Percentiles rank a stretch among this genome's conserved stretches.
Conservation (phyloP, 164 flowering plant species). For the Magnolia sinica region DNA sequence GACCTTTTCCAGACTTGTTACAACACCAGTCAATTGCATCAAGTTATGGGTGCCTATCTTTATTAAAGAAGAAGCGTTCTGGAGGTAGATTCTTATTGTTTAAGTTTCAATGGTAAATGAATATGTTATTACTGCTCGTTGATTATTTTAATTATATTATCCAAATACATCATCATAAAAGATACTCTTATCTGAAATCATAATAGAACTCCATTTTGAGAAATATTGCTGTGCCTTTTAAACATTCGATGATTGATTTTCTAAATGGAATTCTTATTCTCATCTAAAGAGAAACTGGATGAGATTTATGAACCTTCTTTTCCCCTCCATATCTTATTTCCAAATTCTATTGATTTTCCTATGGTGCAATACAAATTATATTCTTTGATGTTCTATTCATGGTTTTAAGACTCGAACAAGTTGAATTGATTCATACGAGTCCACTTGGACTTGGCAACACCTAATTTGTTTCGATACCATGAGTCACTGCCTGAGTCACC, state of each 20-base stretch:
- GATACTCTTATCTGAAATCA: background rate
- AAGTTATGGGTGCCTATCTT: conserved; percentile 56
- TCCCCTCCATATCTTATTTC: no score
- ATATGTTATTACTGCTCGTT: background rate
- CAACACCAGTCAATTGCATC: conserved; percentile 28
- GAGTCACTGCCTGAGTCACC: no score
- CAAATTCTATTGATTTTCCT: no score
- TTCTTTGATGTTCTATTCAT: no score
- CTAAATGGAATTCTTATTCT: background rate
- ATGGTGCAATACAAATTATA: no score
- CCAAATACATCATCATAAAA: background rate
- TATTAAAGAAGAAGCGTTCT: conserved; percentile 58
- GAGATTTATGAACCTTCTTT: background rate
- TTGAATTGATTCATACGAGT: no score
- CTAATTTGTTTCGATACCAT: no score
- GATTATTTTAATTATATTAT: background rate
- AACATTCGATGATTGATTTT: background rate
- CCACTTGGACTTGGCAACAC: no score
- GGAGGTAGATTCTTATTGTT: conserved; percentile 46
- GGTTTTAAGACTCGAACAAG: no score
- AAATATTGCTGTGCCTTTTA: background rate
- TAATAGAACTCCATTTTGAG: background rate
- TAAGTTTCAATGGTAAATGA: background rate
- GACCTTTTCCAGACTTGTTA: conserved; percentile 31
- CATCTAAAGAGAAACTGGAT: background rate